Conservation (phyloP, 1,139 yeast species). For the Suhomyces ambrosiae region DNA sequence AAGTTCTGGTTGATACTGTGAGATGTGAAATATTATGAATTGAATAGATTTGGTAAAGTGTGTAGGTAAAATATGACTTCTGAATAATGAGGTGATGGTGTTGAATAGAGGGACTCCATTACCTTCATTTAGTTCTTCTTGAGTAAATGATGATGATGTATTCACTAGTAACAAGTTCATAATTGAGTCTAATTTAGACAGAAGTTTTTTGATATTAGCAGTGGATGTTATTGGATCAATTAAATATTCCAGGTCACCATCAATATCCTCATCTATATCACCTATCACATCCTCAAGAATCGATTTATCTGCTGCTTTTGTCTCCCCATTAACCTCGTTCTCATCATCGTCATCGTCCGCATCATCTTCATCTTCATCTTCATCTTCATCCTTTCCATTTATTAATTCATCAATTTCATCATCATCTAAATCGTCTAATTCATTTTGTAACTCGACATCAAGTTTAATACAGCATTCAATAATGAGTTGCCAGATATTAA, state of each 20-base stretch:
- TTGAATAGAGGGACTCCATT: conserved; percentile 75
- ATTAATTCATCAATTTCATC: conserved; percentile 70
- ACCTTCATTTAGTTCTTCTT: conserved; percentile 56
- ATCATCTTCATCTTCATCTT: conserved; percentile 28
- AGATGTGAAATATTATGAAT: conserved; percentile 75
- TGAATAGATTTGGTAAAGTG: conserved; percentile 91
- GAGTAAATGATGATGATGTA: conserved; percentile 52
- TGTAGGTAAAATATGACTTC: conserved; percentile 83
- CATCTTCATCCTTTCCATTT: conserved; percentile 52
- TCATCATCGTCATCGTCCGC: conserved; percentile 30
- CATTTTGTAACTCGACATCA: conserved; percentile 93
- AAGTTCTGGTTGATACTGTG: conserved; percentile 80
- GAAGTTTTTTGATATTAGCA: conserved; percentile 54
- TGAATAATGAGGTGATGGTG: conserved; percentile 74
- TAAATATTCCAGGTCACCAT: conserved; percentile 45
- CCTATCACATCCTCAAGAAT: conserved; percentile 22
- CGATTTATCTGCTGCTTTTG: conserved; percentile 24
- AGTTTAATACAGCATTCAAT: conserved; percentile 80
- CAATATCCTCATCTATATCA: conserved; percentile 26
- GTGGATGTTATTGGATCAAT: conserved; percentile 49
- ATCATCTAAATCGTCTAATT: conserved; percentile 76
- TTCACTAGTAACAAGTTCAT: conserved; percentile 56
- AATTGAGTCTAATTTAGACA: conserved; percentile 70
- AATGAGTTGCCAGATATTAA: conserved; percentile 76
- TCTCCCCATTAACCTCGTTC: conserved; percentile 21